Conservation (phyloP, 1,139 yeast species). For the Blastobotrys serpentis region DNA sequence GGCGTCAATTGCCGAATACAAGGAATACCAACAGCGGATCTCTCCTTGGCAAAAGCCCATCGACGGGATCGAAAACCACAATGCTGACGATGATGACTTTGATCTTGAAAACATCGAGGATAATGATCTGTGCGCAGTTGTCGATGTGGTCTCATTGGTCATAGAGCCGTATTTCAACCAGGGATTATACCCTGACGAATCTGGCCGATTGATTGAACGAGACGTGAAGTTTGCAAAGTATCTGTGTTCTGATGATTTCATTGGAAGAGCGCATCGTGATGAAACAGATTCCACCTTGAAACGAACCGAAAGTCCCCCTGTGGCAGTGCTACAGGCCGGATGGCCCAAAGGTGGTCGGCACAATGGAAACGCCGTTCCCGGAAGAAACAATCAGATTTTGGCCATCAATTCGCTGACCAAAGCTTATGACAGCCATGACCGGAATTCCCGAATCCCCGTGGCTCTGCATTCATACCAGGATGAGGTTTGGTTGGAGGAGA, state of each 20-base stretch:
- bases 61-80: not conserved
- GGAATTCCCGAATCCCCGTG: slow-evolving; percentile 25
- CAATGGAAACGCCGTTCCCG: slow-evolving; percentile 59
- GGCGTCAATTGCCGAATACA: slow-evolving; percentile 24
- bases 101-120: slow-evolving; percentile 20
- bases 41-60: slow-evolving; percentile 11
- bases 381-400: slow-evolving; percentile 50
- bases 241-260: slow-evolving; percentile 32
- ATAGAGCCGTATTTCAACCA: slow-evolving; percentile 33
- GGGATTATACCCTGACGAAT: slow-evolving; percentile 22
- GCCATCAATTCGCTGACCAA: slow-evolving; percentile 50
- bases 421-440: slow-evolving; percentile 24
- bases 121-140: slow-evolving; percentile 32
- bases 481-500: slow-evolving; percentile 33
- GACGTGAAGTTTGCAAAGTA: slow-evolving; percentile 33
- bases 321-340: slow-evolving; percentile 64
- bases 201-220: slow-evolving; percentile 28
- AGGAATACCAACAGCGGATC: slow-evolving; percentile 16
- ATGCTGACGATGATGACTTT: slow-evolving; percentile 9
- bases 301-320: slow-evolving; percentile 23
- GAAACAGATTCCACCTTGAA: slow-evolving; percentile 10
- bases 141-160: slow-evolving; percentile 32
- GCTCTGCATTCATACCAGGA: slow-evolving; percentile 28
- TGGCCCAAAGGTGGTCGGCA: slow-evolving; percentile 63
- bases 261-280: slow-evolving; percentile 26